Evolutionary conservation across 2,329 filamentous ascomycete species (phyloP).

Genomic region (Teratosphaeria destructans): DNA sequence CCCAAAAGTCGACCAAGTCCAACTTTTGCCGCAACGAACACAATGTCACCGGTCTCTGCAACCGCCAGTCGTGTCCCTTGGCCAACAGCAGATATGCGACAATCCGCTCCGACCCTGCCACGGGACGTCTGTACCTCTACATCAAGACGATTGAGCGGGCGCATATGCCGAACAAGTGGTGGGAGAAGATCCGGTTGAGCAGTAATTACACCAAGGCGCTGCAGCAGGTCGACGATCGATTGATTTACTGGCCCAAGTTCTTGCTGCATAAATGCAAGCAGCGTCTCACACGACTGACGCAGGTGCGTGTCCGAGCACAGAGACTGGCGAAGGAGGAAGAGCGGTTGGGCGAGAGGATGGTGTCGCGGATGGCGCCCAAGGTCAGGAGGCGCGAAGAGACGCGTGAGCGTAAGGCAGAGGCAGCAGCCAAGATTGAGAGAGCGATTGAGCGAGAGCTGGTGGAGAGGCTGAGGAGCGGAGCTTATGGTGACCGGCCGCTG

Average conservation of each 20-base stretch:
- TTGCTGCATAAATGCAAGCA: slow-evolving; percentile 93
- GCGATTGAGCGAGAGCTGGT: slow-evolving; percentile 93
- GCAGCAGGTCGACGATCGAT: slow-evolving; percentile 70
- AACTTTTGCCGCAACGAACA: slow-evolving; percentile 86
- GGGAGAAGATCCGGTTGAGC: slow-evolving; percentile 85
- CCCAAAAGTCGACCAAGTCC: slow-evolving; percentile 64
- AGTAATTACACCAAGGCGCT: slow-evolving; percentile 86
- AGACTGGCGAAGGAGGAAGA: slow-evolving; percentile 82
- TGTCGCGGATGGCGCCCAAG: slow-evolving; percentile 86
- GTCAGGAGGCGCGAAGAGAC: slow-evolving; percentile 46
- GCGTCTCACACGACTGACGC: slow-evolving; percentile 79
- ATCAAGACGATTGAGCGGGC: slow-evolving; percentile 90
- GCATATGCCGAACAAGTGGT: slow-evolving; percentile 81
- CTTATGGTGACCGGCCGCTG: slow-evolving; percentile 86
- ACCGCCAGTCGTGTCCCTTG: slow-evolving; percentile 78
- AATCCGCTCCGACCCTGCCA: slow-evolving; percentile 69
- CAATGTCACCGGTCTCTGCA: slow-evolving; percentile 54
- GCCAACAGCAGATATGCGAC: slow-evolving; percentile 91
- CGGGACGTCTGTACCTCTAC: slow-evolving; percentile 82
- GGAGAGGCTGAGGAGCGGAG: slow-evolving; percentile 79
- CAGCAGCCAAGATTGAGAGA: slow-evolving; percentile 80
- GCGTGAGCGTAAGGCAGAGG: slow-evolving; percentile 39
- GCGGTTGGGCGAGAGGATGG: slow-evolving; percentile 74
- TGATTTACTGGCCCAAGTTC: slow-evolving; percentile 94
- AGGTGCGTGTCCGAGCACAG: slow-evolving; percentile 71